These are phyloP conservation scores for Aspergillus novofumigatus DNA, from an alignment of 2,329 filamentous ascomycete genomes.

Conservation along the genomic window DNA sequence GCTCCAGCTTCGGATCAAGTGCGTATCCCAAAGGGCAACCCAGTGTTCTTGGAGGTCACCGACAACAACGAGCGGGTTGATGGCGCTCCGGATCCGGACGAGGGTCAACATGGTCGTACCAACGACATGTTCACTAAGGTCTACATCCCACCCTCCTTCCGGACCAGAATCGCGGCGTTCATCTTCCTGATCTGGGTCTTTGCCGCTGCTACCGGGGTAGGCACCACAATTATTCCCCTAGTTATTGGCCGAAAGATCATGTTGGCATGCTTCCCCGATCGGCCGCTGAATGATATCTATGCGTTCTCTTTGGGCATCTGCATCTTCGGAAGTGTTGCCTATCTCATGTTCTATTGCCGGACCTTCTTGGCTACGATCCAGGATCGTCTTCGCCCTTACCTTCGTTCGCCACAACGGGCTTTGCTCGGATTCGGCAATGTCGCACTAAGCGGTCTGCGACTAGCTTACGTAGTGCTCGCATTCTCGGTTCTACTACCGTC, in stretches of 20 bases:
- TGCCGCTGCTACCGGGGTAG: slow-evolving; percentile 79
- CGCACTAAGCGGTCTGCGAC: slow-evolving; percentile 39
- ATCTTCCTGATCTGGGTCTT: slow-evolving; percentile 91
- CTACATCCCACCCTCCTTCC: slow-evolving; percentile 82
- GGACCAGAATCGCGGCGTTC: slow-evolving; percentile 74
- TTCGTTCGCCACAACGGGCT: slow-evolving; percentile 30
- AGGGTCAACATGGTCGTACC: slow-evolving; percentile 58
- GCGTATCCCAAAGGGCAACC: slow-evolving; percentile 78
- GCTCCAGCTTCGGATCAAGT: slow-evolving; percentile 95
- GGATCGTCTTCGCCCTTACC: slow-evolving; percentile 21
- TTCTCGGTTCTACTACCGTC: slow-evolving; percentile 77
- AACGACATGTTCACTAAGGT: slow-evolving; percentile 65
- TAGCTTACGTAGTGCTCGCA: slow-evolving; percentile 71
- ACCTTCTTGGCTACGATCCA: slow-evolving; percentile 19
- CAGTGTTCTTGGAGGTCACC: slow-evolving; percentile 74
- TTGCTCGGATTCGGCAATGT: slow-evolving; percentile 15
- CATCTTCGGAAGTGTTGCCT: slow-evolving; percentile 65
- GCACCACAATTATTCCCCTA: slow-evolving; percentile 79
- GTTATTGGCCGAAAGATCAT: slow-evolving; percentile 79
- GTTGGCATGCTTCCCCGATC: slow-evolving; percentile 63
- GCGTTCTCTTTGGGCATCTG: slow-evolving; percentile 91
- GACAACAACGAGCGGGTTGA: slow-evolving; percentile 64
- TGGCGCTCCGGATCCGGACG: slow-evolving; percentile 49
- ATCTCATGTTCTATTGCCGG: slow-evolving; percentile 52
- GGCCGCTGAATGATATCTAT: slow-evolving; percentile 89